Conservation (phyloP, 208 protist species). For the Acanthamoeba sp. region DNA sequence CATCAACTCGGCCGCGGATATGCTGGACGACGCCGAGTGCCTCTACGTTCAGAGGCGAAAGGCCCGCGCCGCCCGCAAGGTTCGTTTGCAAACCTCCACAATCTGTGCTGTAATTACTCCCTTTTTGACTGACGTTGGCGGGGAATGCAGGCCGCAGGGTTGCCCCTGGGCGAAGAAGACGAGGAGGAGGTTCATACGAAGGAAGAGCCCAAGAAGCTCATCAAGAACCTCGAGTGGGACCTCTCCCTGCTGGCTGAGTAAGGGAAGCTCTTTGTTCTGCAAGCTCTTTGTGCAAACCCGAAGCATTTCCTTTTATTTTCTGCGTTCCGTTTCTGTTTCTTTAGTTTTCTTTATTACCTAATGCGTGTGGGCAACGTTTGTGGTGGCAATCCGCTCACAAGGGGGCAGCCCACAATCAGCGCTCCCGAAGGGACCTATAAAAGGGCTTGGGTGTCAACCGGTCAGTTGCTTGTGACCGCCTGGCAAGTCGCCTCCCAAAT, state of each 20-base stretch:
- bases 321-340: too few relatives aligned
- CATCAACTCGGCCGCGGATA: constrained; percentile 28
- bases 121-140: not conserved
- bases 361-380: too few relatives aligned
- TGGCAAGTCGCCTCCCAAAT: too few relatives aligned
- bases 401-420: too few relatives aligned
- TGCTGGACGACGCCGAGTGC: constrained; percentile 60
- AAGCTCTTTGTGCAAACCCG: too few relatives aligned
- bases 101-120: not conserved
- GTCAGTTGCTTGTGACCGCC: too few relatives aligned
- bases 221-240: constrained; percentile 36
- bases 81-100: not conserved
- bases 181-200: not conserved
- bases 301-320: too few relatives aligned
- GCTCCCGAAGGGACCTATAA: too few relatives aligned
- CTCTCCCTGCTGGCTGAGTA: constrained; percentile 15
- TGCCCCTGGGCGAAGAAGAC: constrained; percentile 25
- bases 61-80: constrained; percentile 17
- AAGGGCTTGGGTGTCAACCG: too few relatives aligned
- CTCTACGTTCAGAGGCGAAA: constrained; percentile 42
- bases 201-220: constrained; percentile 45
- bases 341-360: too few relatives aligned
- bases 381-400: too few relatives aligned
- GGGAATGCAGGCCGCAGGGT: not conserved
- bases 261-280: not conserved